Percentiles rank a stretch among this genome's conserved stretches.
Conservation (phyloP, 202 grass and related monocot species). For the Panicum virgatum region DNA sequence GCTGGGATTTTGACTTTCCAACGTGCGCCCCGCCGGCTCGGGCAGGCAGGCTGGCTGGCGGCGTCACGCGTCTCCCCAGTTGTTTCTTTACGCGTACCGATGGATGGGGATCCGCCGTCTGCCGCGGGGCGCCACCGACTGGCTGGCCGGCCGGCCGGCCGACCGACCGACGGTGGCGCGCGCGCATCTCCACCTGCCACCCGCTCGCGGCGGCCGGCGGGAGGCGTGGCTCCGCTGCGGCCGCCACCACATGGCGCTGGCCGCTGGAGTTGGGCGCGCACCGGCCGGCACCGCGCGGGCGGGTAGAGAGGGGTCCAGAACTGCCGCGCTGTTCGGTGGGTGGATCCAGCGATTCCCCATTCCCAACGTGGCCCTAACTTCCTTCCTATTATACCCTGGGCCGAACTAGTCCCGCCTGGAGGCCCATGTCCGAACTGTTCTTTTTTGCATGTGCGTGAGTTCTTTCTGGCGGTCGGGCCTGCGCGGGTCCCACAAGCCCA, state of each 20-base stretch:
- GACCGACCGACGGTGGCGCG: background rate
- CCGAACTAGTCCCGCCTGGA: no score
- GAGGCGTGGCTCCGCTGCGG: background rate
- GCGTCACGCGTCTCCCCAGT: background rate
- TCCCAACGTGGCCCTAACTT: background rate
- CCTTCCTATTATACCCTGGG: background rate
- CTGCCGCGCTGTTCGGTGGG: background rate
- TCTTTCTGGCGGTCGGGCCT: no score
- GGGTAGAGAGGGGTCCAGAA: background rate
- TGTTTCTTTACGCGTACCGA: constrained; percentile 1
- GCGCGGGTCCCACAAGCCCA: no score
- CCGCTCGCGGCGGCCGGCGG: background rate
- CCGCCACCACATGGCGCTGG: background rate
- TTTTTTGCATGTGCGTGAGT: no score
- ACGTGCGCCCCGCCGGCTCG: background rate
- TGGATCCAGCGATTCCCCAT: background rate
- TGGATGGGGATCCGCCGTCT: background rate
- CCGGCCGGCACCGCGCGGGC: background rate
- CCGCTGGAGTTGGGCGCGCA: background rate
- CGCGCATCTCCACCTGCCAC: background rate
- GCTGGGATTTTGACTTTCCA: constrained; percentile 22
- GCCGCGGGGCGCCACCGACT: background rate
- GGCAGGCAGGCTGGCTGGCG: background rate
- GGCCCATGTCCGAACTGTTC: no score
- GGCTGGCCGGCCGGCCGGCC: background rate